Base-by-base conservation (phyloP, 768 basidiomycete genomes). In the Termitomyces sp. region DNA sequence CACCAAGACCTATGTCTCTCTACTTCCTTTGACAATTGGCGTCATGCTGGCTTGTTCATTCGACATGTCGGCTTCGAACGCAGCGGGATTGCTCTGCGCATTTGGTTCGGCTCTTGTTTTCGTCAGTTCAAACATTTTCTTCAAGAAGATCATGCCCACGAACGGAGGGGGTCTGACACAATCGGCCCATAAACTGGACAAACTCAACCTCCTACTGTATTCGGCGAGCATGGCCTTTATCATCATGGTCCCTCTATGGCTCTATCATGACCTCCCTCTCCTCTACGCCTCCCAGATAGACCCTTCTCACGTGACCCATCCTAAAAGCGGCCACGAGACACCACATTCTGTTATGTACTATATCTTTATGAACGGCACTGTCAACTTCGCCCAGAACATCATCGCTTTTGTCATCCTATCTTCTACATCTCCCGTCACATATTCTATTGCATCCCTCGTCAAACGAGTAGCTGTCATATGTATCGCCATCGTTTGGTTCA, bases 391-490 rank as follows among this genome's bases (percentile, higher is more conserved):
- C 1, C 97, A 99, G 74, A 98, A 95, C 79, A 89, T 98, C 69
- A 91, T 98, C 67, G 97, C 97, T 33, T 99, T 99, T 76, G 82
- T 95, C 70, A 93, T 99, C 68, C 85, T 99, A 50, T 87, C 96
- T 2, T 93, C 91, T 32, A 96, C 94, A 3, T 98, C 96, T 12
- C 96, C 97, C 20, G 97, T 99, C 65, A 98, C 97, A 0, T 99
- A 99, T 75, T 96, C 93, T 55, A 98, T 99, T 71, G 97, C 97
- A 3, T 97, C 94, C 4, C 85, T 99, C 68, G 86, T 98, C 77
- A 99, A 99, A 74, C 93, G 97, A 28, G 95, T 99, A 57, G 94
- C 88, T 49, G 97, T 99, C 67, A 99, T 99, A 68, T 95, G 94
- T 76, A 90, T 98, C 66, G 97, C 97, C 20, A 91, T 99, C 69